phyloP scores from a whole-genome alignment of 257 asterid species.

The Solanum bukasovii region DNA sequence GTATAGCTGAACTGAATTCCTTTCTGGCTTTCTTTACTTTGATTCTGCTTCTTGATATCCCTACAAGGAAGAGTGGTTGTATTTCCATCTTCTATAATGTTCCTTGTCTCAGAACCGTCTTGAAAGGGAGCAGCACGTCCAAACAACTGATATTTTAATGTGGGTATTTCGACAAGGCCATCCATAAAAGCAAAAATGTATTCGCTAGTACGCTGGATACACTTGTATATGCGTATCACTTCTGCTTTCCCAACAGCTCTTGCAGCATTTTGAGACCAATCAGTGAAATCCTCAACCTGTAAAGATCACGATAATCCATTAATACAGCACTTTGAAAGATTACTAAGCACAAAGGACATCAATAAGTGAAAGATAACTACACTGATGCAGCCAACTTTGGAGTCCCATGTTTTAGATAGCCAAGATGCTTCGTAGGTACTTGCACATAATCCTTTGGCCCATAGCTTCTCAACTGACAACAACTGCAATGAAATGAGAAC shows the following conservation, averaged over 20 bases:
- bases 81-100: too few relatives aligned
- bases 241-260: slow-evolving; percentile 69
- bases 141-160: too few relatives aligned
- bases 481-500: slow-evolving; percentile 29
- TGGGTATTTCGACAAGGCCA: slow-evolving; percentile 26
- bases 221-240: slow-evolving; percentile 53
- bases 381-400: slow-evolving; percentile 67
- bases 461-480: slow-evolving; percentile 65
- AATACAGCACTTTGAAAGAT: too few relatives aligned
- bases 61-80: too few relatives aligned
- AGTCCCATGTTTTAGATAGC: slow-evolving; percentile 69
- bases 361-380: slow-evolving; percentile 17
- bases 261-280: slow-evolving; percentile 67
- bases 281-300: slow-evolving; percentile 61
- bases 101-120: too few relatives aligned
- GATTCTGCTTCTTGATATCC: too few relatives aligned
- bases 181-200: slow-evolving; percentile 43
- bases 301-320: too few relatives aligned
- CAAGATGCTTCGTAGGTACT: slow-evolving; percentile 65
- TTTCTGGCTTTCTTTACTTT: too few relatives aligned
- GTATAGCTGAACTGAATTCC: too few relatives aligned
- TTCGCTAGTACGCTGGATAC: slow-evolving; percentile 35
- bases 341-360: too few relatives aligned
- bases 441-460: slow-evolving; percentile 82
- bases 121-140: slow-evolving; percentile 7